Evolutionary conservation across 345 rosid genomes (phyloP), one percentile per base, ranked within the genome.

Genomic region (Barbarea vulgaris): DNA sequence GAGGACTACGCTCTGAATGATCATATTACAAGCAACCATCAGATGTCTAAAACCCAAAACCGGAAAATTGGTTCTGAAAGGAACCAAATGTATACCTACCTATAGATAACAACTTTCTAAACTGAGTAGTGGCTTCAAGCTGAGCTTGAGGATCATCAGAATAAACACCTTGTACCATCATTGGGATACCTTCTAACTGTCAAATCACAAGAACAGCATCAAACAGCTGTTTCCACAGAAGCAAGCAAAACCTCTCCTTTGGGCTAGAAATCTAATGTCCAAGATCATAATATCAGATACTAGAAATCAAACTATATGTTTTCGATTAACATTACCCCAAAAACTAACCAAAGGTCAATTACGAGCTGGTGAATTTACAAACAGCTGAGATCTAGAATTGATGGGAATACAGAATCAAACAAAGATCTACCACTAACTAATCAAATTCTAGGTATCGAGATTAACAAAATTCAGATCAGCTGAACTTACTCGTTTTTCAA

Each of bases 1-100:
- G 97, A 74, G 97, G 97, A 78, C 90, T 82, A 13, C 90, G 90
- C 79, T 91, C 95, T 91, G 76, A n/a, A 61, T 79, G 55, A 75
- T 42, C 5, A 73, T 24, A 37, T 64, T 22, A 65, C 58, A 51
- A 58, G 41, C 31, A 50, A 50, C 6, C 67, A 57, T 78, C 60
- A 79, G 27, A 53, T 12, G 51, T 41, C 52, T 50, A 13, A 30
- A 54, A 17, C 70, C 65, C 14, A 10, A 50, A 9, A 36, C 28
- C 1, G 17, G 4, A 56, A 13, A 44, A 31, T 31, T 56, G 13
- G 9, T 50, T 59, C 41, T 18, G 60, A 60, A 73, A 52, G 28
- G 24, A 62, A 72, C 11, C 62, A 44, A 51, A 17, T n/a, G 41
- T 24, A 50, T 47, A 24, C 67, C 22, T 72, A 87, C 94, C 97